Base-by-base conservation (phyloP, 208 protist genomes). In the Leishmania tarentolae region DNA sequence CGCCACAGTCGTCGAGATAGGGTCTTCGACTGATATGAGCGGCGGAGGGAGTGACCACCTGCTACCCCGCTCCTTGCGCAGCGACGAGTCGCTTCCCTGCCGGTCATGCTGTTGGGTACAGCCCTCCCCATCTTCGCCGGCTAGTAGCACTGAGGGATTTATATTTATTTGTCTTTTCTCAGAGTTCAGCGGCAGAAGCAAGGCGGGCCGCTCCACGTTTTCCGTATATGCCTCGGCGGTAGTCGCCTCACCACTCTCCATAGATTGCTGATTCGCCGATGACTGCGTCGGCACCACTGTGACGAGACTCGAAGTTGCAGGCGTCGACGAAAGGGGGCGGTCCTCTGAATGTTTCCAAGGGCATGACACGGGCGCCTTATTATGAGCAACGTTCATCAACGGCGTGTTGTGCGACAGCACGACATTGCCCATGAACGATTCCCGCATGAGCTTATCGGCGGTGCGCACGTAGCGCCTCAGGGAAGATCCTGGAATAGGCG, bases 401-500 rank as follows among this genome's bases (percentile, higher is more conserved):
- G 83, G 81, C 57, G 80, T 70, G 46, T 83, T 81, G 80, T 76
- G 63, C 71, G 81, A 74, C 46, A 80, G 28, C 40, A 82, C 82
- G 9, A 70, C 78, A 50, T 53, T 86, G 44, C 82, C 82, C 2
- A 86, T 72, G 53, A 83, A 82, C 50, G 81, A 88, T 44, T 83
- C 77, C 21, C 80, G 78, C 77, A 88, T 74, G 31, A 83, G 68
- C 84, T 78, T 66, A 80, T 86, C 85, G 37, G 76, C 85, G 2
- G 53, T 74, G 65, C 85, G 81, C 53, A 88, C 81, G 82, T 86
- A 86, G 69, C 66, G 79, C 42, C 85, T 81, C 61, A 88, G 61
- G 35, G 73, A 57, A n/a, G 85, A 82, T 6, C 85, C 85, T 2
- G 82, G 85, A 40, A 85, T 68, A 24, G 72, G 47, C 72, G 35